Evolutionary conservation across 345 rosid genomes (phyloP).

Genomic region (Cardamine chenopodiifolia): DNA sequence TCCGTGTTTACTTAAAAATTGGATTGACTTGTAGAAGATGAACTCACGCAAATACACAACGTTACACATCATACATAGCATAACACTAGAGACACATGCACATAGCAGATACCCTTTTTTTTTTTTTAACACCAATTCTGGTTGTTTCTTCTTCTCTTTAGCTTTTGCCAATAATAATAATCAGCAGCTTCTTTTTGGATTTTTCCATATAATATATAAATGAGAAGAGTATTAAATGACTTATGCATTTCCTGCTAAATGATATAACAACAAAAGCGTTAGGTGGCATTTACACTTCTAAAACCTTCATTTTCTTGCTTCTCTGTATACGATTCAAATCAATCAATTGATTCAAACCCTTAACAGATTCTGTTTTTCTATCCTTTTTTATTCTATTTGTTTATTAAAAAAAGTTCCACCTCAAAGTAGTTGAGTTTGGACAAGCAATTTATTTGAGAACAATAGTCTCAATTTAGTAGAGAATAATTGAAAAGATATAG

Average conservation of each 20-base stretch:
- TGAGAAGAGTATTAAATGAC: constrained; percentile 9
- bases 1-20: neutral
- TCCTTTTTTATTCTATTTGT: neutral
- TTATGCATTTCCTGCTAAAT: constrained; percentile 4
- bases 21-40: neutral
- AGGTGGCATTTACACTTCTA: constrained; percentile 21
- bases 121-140: neutral
- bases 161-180: constrained; percentile 12
- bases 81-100: neutral
- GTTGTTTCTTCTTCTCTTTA: neutral
- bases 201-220: neutral
- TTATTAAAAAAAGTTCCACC: neutral
- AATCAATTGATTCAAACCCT: constrained; percentile 11
- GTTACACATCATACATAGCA: neutral
- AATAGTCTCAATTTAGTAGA: constrained; percentile 16
- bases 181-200: neutral
- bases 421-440: neutral
- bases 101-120: neutral
- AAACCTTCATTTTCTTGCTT: neutral
- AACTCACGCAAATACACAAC: neutral
- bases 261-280: constrained; percentile 24
- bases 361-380: neutral
- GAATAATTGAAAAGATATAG: constrained; percentile 19
- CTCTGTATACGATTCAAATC: constrained; percentile 18
- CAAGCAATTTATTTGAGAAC: neutral